A percentile compares a stretch with the other conserved stretches of the same genome.
Conservation (phyloP, 1,284 basidiomycete genomes). For the Ustilago cynodontis region DNA sequence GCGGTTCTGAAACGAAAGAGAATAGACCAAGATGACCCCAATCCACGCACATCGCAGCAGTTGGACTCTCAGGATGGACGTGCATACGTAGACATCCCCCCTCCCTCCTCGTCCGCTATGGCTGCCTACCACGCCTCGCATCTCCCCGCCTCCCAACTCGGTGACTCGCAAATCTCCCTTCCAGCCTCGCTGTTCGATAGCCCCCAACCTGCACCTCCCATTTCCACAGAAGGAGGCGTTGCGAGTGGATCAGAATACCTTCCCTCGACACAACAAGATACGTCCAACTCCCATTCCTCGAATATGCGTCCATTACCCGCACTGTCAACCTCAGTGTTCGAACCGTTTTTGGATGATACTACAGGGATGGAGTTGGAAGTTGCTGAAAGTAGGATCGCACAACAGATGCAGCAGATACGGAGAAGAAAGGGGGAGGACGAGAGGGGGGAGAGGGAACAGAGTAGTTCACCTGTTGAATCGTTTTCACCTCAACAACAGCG, state of each 20-base stretch:
- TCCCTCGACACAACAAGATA: slow-evolving; percentile 20
- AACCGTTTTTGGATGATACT: slow-evolving; percentile 42
- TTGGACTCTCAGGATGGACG: slow-evolving; percentile 4
- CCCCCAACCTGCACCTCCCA: background rate
- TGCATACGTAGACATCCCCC: slow-evolving; percentile 28
- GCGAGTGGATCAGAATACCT: slow-evolving; percentile 28
- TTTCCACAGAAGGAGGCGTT: background rate
- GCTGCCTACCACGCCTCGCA: slow-evolving; percentile 26
- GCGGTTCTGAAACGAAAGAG: background rate
- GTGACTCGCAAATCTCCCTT: slow-evolving; percentile 24
- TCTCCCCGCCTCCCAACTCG: background rate
- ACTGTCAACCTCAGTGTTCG: slow-evolving; percentile 32
- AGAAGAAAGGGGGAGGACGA: background rate
- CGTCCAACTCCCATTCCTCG: background rate
- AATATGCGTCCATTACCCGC: slow-evolving; percentile 24
- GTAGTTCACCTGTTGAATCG: slow-evolving; percentile 40
- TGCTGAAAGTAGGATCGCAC: slow-evolving; percentile 13
- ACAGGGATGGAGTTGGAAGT: slow-evolving; percentile 38
- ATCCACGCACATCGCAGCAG: background rate
- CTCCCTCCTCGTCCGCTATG: slow-evolving; percentile 36
- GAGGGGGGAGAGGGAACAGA: background rate
- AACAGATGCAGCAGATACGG: background rate
- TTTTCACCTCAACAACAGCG: slow-evolving; percentile 31
- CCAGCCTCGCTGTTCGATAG: slow-evolving; percentile 14
- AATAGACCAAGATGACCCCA: slow-evolving; percentile 29